Percentiles rank a stretch among this genome's conserved stretches.
These are phyloP conservation scores for Verbascum thapsus DNA, from an alignment of 257 asterid species.

Conservation along the genomic window DNA sequence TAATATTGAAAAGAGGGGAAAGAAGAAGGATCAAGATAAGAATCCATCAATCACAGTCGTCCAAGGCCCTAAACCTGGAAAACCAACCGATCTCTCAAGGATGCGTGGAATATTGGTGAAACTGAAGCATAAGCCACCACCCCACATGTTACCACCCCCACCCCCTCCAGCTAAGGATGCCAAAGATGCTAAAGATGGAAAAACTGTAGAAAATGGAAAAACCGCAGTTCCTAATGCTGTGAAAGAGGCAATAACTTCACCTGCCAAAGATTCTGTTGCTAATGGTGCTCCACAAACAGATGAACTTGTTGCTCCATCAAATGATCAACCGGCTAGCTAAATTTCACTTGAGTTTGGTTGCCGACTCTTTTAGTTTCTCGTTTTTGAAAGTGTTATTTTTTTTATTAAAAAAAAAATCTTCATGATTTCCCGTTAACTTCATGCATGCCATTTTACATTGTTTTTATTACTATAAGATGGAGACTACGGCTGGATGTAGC, in stretches of 20 bases:
- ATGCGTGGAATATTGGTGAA: constrained; percentile 89
- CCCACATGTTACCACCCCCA: constrained; percentile 95
- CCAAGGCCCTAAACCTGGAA: constrained; percentile 98
- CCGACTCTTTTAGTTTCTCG: constrained; percentile 1
- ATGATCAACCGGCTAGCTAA: constrained; percentile 41
- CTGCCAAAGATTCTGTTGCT: constrained; percentile 48
- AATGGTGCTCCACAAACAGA: constrained; percentile 46
- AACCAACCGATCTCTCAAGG: constrained; percentile 96
- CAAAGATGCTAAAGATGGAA: constrained; percentile 48
- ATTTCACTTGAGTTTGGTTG: constrained; percentile 18
- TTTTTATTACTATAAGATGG: constrained; percentile 2
- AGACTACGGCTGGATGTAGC: constrained; percentile 10
- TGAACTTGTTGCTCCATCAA: constrained; percentile 43
- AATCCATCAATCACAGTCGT: constrained; percentile 78
- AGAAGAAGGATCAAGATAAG: constrained; percentile 92
- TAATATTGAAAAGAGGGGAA: constrained; percentile 78
- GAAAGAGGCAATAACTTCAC: constrained; percentile 40
- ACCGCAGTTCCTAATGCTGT: constrained; percentile 37
- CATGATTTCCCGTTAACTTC: background rate
- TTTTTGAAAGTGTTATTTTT: constrained; percentile 7
- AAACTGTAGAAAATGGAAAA: constrained; percentile 40
- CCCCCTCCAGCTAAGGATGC: constrained; percentile 73
- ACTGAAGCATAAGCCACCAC: constrained; percentile 94
- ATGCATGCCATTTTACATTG: constrained; percentile 30
- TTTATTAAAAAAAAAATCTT: no score